These are phyloP conservation scores for Suillus tomentosus DNA, from an alignment of 768 basidiomycete genomes.

Conservation along the genomic window DNA sequence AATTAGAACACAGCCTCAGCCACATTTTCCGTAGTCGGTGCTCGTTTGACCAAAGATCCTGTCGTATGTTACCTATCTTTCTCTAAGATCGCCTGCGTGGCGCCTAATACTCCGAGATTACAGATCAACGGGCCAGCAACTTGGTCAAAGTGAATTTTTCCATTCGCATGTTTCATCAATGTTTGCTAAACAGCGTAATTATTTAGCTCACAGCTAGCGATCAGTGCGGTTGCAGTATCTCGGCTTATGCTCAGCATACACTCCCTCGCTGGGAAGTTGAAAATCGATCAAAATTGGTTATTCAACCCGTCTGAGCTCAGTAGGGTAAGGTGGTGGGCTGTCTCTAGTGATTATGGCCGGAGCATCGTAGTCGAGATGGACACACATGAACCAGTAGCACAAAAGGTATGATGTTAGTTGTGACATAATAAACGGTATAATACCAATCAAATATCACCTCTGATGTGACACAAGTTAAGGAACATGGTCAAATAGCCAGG, in stretches of 20 bases:
- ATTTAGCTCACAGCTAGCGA: constrained; percentile 11
- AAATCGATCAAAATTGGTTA: constrained; percentile 12
- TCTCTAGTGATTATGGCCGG: neutral
- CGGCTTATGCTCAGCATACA: constrained; percentile 19
- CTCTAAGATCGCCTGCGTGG: neutral
- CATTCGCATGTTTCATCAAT: neutral
- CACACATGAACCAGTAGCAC: constrained; percentile 10
- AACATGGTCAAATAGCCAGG: neutral
- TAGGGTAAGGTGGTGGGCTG: constrained; percentile 13
- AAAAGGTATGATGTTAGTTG: neutral
- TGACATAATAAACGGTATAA: neutral
- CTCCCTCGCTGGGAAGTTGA: constrained; percentile 18
- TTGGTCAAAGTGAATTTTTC: constrained; percentile 10
- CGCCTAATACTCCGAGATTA: neutral
- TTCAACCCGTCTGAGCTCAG: constrained; percentile 19
- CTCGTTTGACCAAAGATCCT: constrained; percentile 7
- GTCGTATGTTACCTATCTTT: neutral
- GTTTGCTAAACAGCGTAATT: constrained; percentile 1
- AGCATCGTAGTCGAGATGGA: constrained; percentile 18
- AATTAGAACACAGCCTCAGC: constrained; percentile 6
- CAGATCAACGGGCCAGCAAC: constrained; percentile 13
- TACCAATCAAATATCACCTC: neutral
- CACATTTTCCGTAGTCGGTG: constrained; percentile 10
- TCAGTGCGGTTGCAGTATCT: constrained; percentile 14
- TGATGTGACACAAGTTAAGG: neutral